Evolutionary conservation across 1,284 basidiomycete species (phyloP).

Genomic region (Agaricales sp.): DNA sequence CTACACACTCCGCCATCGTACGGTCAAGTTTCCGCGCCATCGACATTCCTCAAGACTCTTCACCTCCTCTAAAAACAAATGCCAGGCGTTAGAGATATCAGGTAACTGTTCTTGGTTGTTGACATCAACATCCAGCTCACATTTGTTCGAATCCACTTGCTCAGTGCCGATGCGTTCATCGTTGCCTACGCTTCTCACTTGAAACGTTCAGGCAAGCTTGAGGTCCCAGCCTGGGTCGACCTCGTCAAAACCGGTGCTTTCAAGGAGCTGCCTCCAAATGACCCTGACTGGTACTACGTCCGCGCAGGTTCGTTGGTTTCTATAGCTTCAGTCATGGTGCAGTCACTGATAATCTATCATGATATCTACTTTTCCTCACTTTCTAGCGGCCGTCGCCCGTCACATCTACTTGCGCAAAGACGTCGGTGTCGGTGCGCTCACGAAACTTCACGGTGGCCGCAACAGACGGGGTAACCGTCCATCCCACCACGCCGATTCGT

Average conservation of each 20-base stretch:
- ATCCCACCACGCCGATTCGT: conserved; percentile 87
- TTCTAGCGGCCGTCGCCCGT: conserved; percentile 89
- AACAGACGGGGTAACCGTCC: conserved; percentile 93
- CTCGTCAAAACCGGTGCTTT: conserved; percentile 96
- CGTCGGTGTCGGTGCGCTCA: conserved; percentile 92
- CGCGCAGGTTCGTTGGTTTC: conserved; percentile 69
- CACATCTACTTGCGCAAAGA: conserved; percentile 99
- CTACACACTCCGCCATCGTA: no score
- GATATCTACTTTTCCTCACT: not conserved
- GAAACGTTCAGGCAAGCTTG: conserved; percentile 94
- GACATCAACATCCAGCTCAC: not conserved
- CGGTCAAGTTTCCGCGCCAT: no score
- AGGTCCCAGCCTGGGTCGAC: conserved; percentile 99
- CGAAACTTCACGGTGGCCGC: conserved; percentile 95
- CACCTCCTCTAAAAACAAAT: conserved; percentile 41
- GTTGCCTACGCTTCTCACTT: conserved; percentile 87
- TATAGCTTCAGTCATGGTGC: conserved; percentile 5
- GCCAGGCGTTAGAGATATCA: conserved; percentile 90
- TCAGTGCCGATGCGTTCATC: conserved; percentile 86
- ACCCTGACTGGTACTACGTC: conserved; percentile 99
- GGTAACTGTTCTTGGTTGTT: conserved; percentile 37
- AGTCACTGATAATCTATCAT: not conserved
- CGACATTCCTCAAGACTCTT: conserved; percentile 32
- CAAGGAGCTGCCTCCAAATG: conserved; percentile 99
- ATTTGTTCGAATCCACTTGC: conserved; percentile 10